phyloP scores from a whole-genome alignment of 2,329 filamentous ascomycete genomes.

The Ophiostoma montium region DNA sequence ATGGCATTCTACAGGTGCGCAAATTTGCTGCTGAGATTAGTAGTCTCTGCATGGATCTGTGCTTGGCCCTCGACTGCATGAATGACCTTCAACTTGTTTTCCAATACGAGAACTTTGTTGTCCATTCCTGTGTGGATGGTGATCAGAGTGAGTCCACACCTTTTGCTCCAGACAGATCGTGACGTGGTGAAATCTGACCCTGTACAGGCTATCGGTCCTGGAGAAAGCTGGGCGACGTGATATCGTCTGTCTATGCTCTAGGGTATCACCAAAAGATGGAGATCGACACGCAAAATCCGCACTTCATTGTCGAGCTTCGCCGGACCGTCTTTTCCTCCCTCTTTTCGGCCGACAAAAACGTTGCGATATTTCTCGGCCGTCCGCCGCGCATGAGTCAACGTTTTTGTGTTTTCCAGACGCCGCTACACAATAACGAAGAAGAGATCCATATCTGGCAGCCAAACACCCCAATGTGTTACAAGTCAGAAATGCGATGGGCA shows the following conservation, averaged over 20 bases:
- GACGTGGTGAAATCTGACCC: not conserved
- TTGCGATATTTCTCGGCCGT: not conserved
- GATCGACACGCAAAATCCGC: not conserved
- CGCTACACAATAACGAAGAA: not conserved
- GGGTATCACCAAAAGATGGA: constrained; percentile 1
- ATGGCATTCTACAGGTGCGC: not conserved
- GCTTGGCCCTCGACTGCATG: not conserved
- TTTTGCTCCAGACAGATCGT: not conserved
- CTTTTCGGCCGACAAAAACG: not conserved
- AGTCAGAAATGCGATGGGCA: not conserved
- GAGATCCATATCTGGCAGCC: not conserved
- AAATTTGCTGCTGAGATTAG: not conserved
- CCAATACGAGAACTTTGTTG: not conserved
- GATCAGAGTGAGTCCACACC: not conserved
- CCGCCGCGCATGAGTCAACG: not conserved
- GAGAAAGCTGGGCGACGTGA: constrained; percentile 1
- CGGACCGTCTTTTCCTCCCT: not conserved
- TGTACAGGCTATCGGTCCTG: not conserved
- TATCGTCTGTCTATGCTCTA: not conserved
- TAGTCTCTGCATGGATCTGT: constrained; percentile 1
- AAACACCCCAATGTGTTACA: not conserved
- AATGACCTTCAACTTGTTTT: not conserved
- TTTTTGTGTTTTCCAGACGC: constrained; percentile 1
- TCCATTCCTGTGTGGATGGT: not conserved
- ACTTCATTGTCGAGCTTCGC: not conserved